These are phyloP conservation scores for Arachis stenosperma DNA, from an alignment of 306 rosid genomes.

Conservation along the genomic window DNA sequence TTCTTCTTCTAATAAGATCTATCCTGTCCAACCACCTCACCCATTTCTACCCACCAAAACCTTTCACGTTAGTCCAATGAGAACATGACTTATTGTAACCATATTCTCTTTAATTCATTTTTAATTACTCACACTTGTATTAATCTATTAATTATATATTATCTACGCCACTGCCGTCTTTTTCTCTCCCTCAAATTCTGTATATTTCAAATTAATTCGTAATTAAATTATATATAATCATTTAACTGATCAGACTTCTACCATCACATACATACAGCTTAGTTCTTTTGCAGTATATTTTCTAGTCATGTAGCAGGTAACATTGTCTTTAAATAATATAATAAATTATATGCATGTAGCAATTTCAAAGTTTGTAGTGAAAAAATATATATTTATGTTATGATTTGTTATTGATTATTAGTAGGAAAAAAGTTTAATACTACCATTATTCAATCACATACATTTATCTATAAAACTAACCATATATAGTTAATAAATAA, in stretches of 20 bases:
- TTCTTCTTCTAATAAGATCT: constrained; percentile 45
- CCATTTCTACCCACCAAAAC: constrained; percentile 82
- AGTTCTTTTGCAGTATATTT: not conserved
- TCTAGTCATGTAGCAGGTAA: not conserved
- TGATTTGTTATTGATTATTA: too few relatives aligned
- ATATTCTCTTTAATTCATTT: constrained; percentile 30
- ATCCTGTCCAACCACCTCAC: constrained; percentile 88
- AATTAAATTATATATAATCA: not conserved
- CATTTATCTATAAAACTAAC: not conserved
- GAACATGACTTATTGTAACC: constrained; percentile 43
- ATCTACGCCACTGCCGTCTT: constrained; percentile 28
- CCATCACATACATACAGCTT: not conserved
- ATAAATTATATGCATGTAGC: not conserved
- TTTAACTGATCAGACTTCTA: not conserved
- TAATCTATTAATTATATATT: not conserved
- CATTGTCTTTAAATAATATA: not conserved
- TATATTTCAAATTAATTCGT: not conserved
- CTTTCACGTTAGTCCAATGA: constrained; percentile 47
- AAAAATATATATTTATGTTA: not conserved
- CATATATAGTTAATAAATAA: too few relatives aligned
- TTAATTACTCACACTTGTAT: constrained; percentile 26
- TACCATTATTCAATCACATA: not conserved
- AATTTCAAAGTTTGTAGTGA: not conserved
- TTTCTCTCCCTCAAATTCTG: not conserved
- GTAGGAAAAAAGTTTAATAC: too few relatives aligned